These are phyloP conservation scores for Xylaria sp. DNA, from an alignment of 2,329 filamentous ascomycete genomes.

Conservation along the genomic window DNA sequence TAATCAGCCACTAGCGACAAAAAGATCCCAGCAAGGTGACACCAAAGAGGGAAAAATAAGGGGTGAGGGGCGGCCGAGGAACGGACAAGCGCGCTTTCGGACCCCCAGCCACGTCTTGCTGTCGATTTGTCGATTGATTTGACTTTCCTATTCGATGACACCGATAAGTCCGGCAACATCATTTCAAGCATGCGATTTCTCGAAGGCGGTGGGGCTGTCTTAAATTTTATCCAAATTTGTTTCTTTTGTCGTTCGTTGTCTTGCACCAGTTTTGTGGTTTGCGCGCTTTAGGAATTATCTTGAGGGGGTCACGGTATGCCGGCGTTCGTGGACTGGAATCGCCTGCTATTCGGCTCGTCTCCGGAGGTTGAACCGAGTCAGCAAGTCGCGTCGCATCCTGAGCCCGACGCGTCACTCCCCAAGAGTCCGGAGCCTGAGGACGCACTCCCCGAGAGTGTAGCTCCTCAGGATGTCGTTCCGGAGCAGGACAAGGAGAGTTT, in stretches of 20 bases:
- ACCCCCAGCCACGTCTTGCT: slow-evolving; percentile 25
- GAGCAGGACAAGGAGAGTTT: slow-evolving; percentile 13
- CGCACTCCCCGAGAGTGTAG: slow-evolving; percentile 2
- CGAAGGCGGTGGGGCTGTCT: slow-evolving; percentile 33
- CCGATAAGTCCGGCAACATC: slow-evolving; percentile 37
- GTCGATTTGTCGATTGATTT: slow-evolving; percentile 9
- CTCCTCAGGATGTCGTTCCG: slow-evolving; percentile 12
- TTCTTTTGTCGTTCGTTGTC: slow-evolving; percentile 29
- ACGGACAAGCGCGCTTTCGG: not conserved
- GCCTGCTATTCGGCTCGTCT: slow-evolving; percentile 38
- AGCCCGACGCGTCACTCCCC: slow-evolving; percentile 29
- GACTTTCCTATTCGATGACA: slow-evolving; percentile 31
- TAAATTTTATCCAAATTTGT: slow-evolving; percentile 27
- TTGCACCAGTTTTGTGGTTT: slow-evolving; percentile 19
- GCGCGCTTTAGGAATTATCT: slow-evolving; percentile 27
- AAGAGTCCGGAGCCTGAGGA: slow-evolving; percentile 15
- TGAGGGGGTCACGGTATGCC: slow-evolving; percentile 37
- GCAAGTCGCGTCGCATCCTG: slow-evolving; percentile 25
- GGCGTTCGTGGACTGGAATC: slow-evolving; percentile 42
- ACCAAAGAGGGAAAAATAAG: slow-evolving; percentile 11
- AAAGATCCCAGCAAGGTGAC: slow-evolving; percentile 3
- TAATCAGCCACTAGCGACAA: not conserved
- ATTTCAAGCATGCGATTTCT: slow-evolving; percentile 22
- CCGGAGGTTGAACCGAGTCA: slow-evolving; percentile 22
- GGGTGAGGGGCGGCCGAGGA: slow-evolving; percentile 1